Evolutionary conservation across 441 rosid species (phyloP).

Genomic region (Sinapis alba): DNA sequence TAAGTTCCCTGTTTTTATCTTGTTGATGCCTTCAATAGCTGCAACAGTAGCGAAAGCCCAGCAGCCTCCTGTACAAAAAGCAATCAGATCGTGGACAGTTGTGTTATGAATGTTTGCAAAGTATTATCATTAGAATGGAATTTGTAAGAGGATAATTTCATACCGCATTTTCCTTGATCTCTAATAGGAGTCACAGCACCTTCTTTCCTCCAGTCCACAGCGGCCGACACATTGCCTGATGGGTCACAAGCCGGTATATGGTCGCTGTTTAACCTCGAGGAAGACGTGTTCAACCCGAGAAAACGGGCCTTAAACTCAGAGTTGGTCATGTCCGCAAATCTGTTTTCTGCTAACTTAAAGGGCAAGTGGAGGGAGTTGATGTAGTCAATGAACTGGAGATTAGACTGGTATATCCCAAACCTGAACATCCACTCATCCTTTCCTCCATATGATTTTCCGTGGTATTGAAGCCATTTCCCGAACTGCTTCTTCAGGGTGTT

Average conservation of each 20-base stretch:
- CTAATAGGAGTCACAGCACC: slow-evolving; percentile 75
- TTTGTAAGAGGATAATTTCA: slow-evolving; percentile 1
- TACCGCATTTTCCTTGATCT: slow-evolving; percentile 85
- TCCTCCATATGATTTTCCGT: slow-evolving; percentile 44
- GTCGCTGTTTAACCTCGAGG: not conserved
- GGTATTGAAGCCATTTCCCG: slow-evolving; percentile 52
- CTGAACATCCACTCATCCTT: slow-evolving; percentile 59
- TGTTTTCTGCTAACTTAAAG: slow-evolving; percentile 70
- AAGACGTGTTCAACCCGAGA: slow-evolving; percentile 46
- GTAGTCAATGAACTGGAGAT: slow-evolving; percentile 60
- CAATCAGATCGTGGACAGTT: not conserved
- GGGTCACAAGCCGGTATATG: not conserved
- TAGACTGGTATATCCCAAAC: slow-evolving; percentile 67
- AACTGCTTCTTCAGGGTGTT: slow-evolving; percentile 50
- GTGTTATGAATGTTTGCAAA: not conserved
- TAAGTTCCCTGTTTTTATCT: slow-evolving; percentile 62
- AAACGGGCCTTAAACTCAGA: slow-evolving; percentile 58
- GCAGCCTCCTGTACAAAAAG: slow-evolving; percentile 60
- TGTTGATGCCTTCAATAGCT: slow-evolving; percentile 78
- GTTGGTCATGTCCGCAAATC: slow-evolving; percentile 83
- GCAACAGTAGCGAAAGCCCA: slow-evolving; percentile 95
- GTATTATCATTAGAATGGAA: not conserved
- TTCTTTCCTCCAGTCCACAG: slow-evolving; percentile 76
- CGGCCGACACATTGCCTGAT: slow-evolving; percentile 37
- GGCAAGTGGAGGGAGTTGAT: slow-evolving; percentile 66